Evolutionary conservation across 1,284 basidiomycete species (phyloP).

Genomic region (Agaricales sp.): DNA sequence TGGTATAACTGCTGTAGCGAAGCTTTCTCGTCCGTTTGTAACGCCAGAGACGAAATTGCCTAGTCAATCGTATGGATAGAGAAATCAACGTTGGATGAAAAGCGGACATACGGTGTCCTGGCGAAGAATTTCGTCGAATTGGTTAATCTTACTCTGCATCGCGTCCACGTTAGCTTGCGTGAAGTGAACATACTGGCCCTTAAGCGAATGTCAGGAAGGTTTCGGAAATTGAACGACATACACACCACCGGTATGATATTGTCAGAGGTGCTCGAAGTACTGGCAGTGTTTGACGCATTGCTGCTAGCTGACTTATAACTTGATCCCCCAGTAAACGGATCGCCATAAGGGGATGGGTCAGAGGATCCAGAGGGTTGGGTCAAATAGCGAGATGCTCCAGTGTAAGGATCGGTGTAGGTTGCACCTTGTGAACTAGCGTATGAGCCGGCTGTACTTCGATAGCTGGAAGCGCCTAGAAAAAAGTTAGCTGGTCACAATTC

Average conservation of each 20-base stretch:
- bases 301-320: conserved; percentile 1
- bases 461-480: conserved; percentile 44
- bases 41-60: conserved; percentile 58
- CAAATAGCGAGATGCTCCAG: conserved; percentile 29
- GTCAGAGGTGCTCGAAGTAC: conserved; percentile 15
- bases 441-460: conserved; percentile 31
- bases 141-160: conserved; percentile 75
- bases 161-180: conserved; percentile 84
- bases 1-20: conserved; percentile 57
- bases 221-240: conserved; percentile 8
- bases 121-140: conserved; percentile 64
- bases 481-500: conserved; percentile 4
- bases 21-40: conserved; percentile 58
- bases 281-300: no score
- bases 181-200: conserved; percentile 62
- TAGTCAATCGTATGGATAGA: conserved; percentile 18
- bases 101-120: conserved; percentile 52
- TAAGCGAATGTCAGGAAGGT: conserved; percentile 3
- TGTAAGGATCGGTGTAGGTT: conserved; percentile 28
- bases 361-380: conserved; percentile 11
- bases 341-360: not conserved
- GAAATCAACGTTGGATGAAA: conserved; percentile 4
- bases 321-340: not conserved
- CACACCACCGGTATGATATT: conserved; percentile 54
- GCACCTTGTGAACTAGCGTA: conserved; percentile 16